Base-by-base conservation (phyloP, 2,329 filamentous ascomycete genomes). In the Cadophora sp. region DNA sequence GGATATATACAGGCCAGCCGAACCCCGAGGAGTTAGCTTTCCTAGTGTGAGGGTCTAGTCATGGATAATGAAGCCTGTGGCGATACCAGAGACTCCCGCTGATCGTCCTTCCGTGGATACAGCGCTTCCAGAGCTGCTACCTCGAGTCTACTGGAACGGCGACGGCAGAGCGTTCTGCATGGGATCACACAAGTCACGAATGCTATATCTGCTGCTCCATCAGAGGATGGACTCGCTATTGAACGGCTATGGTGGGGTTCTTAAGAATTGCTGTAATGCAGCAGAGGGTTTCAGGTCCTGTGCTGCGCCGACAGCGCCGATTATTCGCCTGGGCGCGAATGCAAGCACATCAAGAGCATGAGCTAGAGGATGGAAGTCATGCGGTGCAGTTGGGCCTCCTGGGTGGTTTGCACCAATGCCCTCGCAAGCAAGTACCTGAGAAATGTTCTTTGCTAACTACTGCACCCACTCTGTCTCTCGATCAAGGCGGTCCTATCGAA, bases 111-210 rank as follows among this genome's bases (percentile, higher is more conserved):
- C 31, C 31, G 31, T 34, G 31, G 11, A 34, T 34, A 34, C 31
- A 34, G 31, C 31, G 31, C 31, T 34, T 34, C 6, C 11, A 34
- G 31, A 34, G 31, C 31, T n/a, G 31, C 31, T 34, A 34, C 11
- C 31, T 34, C 55, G 55, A 24, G 55, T 37, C 31, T 12, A 37
- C 55, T 59, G 55, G 29, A 59, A 59, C 55, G 31, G 55, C 34
- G 55, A 59, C 22, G 31, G 55, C 55, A 40, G 55, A 59, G 55
- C 34, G 26, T 59, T 59, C 31, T 59, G 19, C 31, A 40, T 59
- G 26, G 34, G 26, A 40, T 59, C 55, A 40, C 55, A 59, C 55
- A 55, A 59, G 55, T 40, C 55, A 59, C 55, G 31, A 59, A 40
- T 37, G 29, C 29, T 40, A 40, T 58, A 51, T 51, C 48, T 51